phyloP scores from a whole-genome alignment of 73 alveolate genomes.

The Tetrahymena borealis region DNA sequence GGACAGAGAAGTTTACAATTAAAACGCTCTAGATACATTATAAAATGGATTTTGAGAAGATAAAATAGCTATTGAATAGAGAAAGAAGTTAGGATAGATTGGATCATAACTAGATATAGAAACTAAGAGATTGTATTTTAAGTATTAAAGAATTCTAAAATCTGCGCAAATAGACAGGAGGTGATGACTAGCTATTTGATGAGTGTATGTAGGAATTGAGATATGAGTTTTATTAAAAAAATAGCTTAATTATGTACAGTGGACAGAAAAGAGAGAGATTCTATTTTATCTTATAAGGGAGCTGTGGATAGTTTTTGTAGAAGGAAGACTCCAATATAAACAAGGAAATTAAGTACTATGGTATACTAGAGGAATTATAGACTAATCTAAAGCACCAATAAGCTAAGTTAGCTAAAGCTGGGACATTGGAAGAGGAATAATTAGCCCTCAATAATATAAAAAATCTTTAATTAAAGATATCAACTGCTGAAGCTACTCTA shows the following conservation, averaged over 20 bases:
- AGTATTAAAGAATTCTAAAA: background rate
- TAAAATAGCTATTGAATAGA: background rate
- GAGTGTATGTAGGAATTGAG: background rate
- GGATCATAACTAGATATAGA: background rate
- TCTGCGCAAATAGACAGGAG: background rate
- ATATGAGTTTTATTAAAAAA: background rate
- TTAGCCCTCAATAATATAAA: background rate
- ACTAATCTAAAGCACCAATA: background rate
- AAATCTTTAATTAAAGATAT: background rate
- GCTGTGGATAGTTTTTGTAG: background rate
- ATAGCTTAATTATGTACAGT: background rate
- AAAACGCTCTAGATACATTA: too few species aligned
- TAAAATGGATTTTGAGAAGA: background rate
- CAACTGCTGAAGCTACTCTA: background rate
- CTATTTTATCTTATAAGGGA: background rate
- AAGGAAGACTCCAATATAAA: background rate
- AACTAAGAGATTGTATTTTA: background rate
- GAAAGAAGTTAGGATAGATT: background rate
- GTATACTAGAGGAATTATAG: background rate
- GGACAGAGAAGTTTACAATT: too few species aligned
- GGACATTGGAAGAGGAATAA: background rate
- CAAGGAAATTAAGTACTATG: background rate
- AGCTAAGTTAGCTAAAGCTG: background rate
- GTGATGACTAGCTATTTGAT: background rate
- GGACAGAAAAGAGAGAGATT: background rate